These are phyloP conservation scores for Phytophthora pinifolia DNA, from an alignment of 352 stramenopile genomes.

Conservation along the genomic window DNA sequence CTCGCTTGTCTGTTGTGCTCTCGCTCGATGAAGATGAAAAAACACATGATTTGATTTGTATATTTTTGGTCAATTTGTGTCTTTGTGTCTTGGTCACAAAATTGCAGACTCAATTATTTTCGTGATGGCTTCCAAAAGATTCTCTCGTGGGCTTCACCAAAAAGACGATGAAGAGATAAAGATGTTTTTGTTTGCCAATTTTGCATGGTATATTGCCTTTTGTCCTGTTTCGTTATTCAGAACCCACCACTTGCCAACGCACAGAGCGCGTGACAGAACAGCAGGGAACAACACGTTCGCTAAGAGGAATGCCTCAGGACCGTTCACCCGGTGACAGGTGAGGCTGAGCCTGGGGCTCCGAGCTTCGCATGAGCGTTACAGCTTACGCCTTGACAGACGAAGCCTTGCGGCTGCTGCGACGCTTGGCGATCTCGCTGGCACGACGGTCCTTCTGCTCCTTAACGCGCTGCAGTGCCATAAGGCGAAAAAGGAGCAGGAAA, in stretches of 20 bases:
- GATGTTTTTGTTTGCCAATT: conserved; percentile 28
- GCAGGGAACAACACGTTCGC: conserved; percentile 32
- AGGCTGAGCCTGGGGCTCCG: conserved; percentile 15
- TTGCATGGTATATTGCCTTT: conserved; percentile 43
- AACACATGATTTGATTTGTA: too few species aligned
- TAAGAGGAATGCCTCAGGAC: conserved; percentile 26
- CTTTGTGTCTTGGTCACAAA: too few species aligned
- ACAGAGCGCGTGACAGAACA: conserved; percentile 1
- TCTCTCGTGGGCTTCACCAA: too few species aligned
- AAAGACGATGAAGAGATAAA: not conserved
- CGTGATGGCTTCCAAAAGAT: too few species aligned
- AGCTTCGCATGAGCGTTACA: conserved; percentile 24
- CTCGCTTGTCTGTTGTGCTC: too few species aligned
- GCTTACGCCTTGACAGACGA: conserved; percentile 91
- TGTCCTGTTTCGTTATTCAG: conserved; percentile 43
- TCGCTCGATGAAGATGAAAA: too few species aligned
- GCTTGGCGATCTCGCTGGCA: conserved; percentile 98
- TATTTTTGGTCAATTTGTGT: too few species aligned
- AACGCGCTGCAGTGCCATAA: conserved; percentile 96
- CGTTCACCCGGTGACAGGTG: conserved; percentile 19
- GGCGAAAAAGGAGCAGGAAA: conserved; percentile 90
- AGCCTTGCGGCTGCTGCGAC: conserved; percentile 96
- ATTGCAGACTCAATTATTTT: too few species aligned
- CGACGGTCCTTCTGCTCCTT: conserved; percentile 98
- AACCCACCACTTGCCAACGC: conserved; percentile 19